These are phyloP conservation scores for Trichosanthes truncata DNA, from an alignment of 306 rosid genomes.

Conservation along the genomic window DNA sequence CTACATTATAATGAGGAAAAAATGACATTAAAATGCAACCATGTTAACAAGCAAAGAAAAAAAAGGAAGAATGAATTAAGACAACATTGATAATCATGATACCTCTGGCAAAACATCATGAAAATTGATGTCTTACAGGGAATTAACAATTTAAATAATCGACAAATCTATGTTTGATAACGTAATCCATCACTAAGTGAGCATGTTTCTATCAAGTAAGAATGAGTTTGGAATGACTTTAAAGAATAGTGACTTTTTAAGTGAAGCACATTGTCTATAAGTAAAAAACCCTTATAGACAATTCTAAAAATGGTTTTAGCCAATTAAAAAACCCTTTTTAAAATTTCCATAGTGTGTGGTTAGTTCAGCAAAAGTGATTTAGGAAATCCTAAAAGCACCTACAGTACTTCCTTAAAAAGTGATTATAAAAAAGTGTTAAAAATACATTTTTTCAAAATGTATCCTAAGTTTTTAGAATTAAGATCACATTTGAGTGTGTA, in stretches of 20 bases:
- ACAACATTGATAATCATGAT: neutral
- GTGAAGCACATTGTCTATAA: neutral
- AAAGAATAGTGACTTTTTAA: neutral
- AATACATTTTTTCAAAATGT: neutral
- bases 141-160: neutral
- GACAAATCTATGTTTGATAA: neutral
- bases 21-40: neutral
- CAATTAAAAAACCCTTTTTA: neutral
- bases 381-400: neutral
- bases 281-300: neutral
- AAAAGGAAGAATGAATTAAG: neutral
- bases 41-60: neutral
- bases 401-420: neutral
- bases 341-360: neutral
- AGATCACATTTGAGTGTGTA: neutral
- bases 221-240: neutral
- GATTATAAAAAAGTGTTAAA: neutral
- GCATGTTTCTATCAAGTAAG: neutral
- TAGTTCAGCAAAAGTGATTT: neutral
- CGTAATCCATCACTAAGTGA: neutral
- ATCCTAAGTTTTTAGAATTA: no score
- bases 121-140: neutral
- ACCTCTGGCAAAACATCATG: neutral
- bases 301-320: neutral
- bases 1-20: conserved; percentile 20